Evolutionary conservation across 1,284 basidiomycete genomes (phyloP).

Genomic region (Hypsizygus ulmarius): DNA sequence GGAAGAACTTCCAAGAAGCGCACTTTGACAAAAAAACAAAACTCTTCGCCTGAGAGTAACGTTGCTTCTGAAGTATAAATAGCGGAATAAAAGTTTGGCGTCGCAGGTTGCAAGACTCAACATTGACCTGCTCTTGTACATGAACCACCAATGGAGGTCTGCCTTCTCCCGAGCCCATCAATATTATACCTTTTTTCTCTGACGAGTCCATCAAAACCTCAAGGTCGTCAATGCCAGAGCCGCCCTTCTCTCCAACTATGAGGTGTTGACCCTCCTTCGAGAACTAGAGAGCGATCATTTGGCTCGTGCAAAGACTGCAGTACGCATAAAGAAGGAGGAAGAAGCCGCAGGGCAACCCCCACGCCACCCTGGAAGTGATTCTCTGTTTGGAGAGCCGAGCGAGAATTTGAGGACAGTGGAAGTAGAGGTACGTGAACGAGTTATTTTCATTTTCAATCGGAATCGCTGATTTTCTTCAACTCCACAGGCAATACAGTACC

Average conservation of each 20-base stretch:
- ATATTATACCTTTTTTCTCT: not conserved
- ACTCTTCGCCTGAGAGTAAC: too few species aligned
- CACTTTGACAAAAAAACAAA: too few species aligned
- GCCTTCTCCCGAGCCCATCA: not conserved
- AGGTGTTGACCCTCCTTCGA: conserved; percentile 79
- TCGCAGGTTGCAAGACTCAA: too few species aligned
- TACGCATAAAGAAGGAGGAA: conserved; percentile 72
- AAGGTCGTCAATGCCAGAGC: conserved; percentile 78
- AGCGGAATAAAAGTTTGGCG: too few species aligned
- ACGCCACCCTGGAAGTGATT: conserved; percentile 29
- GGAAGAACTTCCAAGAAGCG: too few species aligned
- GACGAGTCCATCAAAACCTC: not conserved
- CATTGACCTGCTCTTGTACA: too few species aligned
- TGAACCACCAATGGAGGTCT: too few species aligned
- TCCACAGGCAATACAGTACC: conserved; percentile 75
- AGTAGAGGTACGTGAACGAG: conserved; percentile 64
- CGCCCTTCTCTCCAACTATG: conserved; percentile 82
- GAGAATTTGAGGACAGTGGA: conserved; percentile 88
- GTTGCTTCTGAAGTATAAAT: too few species aligned
- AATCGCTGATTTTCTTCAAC: not conserved
- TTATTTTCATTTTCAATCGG: not conserved
- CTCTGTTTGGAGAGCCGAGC: conserved; percentile 52
- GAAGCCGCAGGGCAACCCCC: conserved; percentile 38
- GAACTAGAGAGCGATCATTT: conserved; percentile 76
- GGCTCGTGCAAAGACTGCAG: conserved; percentile 56